Percentiles rank a stretch among this genome's conserved stretches.
phyloP scores from a whole-genome alignment of 2,329 filamentous ascomycete species.

The Colletotrichum graminicola region DNA sequence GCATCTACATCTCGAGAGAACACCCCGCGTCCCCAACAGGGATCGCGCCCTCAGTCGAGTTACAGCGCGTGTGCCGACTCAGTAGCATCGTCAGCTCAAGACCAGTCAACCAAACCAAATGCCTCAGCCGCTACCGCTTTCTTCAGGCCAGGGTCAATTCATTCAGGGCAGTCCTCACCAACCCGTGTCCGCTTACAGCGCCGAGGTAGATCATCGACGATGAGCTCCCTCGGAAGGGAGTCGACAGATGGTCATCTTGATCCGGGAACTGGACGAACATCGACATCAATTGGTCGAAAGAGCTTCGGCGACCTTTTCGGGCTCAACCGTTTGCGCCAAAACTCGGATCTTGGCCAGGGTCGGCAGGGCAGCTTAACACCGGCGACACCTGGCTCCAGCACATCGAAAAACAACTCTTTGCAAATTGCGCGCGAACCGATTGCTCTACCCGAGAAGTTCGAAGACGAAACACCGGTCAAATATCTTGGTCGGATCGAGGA shows the following conservation, averaged over 20 bases:
- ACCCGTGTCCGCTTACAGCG: conserved; percentile 70
- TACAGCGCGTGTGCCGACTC: conserved; percentile 38
- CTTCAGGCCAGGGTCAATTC: conserved; percentile 62
- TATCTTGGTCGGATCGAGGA: conserved; percentile 89
- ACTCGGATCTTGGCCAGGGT: conserved; percentile 76
- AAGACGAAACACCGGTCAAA: conserved; percentile 90
- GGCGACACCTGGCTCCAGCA: conserved; percentile 75
- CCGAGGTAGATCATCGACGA: conserved; percentile 87
- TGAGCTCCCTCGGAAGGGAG: conserved; percentile 82
- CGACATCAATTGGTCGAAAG: conserved; percentile 89
- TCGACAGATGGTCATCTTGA: conserved; percentile 78
- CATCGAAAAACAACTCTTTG: conserved; percentile 86
- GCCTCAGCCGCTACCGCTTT: conserved; percentile 63
- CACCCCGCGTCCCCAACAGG: conserved; percentile 29
- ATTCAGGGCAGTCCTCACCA: conserved; percentile 76
- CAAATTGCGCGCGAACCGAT: conserved; percentile 79
- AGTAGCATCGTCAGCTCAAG: conserved; percentile 50
- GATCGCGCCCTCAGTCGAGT: conserved; percentile 40
- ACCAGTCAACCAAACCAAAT: conserved; percentile 49
- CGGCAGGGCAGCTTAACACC: conserved; percentile 77
- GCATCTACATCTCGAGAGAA: conserved; percentile 27
- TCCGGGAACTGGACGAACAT: conserved; percentile 78
- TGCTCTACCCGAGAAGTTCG: conserved; percentile 81
- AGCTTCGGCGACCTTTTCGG: conserved; percentile 93
- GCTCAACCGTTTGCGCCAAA: conserved; percentile 82